Evolutionary conservation across 192 early-diverging fungal genomes (phyloP), one percentile per base, ranked within the genome.

Genomic region (Coemansia umbellata): DNA sequence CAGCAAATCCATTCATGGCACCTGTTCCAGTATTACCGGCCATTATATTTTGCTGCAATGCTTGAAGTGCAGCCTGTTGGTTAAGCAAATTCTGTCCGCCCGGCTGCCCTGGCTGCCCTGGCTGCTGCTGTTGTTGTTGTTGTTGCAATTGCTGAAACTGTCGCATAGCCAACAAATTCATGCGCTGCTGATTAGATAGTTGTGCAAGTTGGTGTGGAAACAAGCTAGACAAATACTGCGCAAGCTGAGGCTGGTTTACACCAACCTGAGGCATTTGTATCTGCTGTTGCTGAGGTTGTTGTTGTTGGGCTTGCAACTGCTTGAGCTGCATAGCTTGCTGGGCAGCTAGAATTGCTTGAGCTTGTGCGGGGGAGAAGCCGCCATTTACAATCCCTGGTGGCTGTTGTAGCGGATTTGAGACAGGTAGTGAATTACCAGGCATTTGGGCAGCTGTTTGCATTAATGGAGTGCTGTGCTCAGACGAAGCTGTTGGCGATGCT

Each of bases 191-290:
- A 37, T 63, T 68, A 1, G 65, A 68, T 15, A 75, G 50, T 11
- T 75, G 72, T 23, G 72, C 72, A 21, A 75, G 48, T 36, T 75
- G 72, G 18, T 68, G 72, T 5, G 72, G 72, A 11, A 56, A 68
- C 32, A 75, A 37, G 8, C 58, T 45, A 18, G 72, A 75, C 52
- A 75, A 37, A 30, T 63, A 75, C 44, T 75, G 72, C 3, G 72
- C 56, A 30, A 75, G 47, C 43, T 75, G 72, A 3, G 64, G 64
- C 35, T 75, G 72, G 19, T 66, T 62, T 21, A 60, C 47, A 8
- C 61, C 61, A 11, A 35, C 47, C 36, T 44, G 61, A 3, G 53
- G 7, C 32, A 40, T 47, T 8, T 43, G 48, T 18, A 39, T 4
- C 15, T 37, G 50, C 28, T 42, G 49, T 19, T 43, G 49, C 41